Evolutionary conservation across 495 filamentous ascomycete species (phyloP), one percentile per base, ranked within the genome.

Genomic region (Aspergillus leporis): DNA sequence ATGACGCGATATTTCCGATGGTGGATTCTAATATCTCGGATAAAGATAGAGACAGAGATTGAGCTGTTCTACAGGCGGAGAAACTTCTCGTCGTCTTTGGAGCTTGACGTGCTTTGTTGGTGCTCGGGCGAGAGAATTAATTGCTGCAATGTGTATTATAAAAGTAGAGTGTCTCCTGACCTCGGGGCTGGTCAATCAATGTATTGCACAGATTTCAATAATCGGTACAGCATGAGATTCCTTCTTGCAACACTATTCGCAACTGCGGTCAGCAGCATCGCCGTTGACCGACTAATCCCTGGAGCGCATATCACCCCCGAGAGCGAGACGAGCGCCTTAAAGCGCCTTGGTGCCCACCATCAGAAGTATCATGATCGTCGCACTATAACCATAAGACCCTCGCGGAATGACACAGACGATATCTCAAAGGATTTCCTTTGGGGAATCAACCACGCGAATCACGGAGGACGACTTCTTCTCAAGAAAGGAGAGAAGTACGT

Each of bases 391-490:
- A 81, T 85, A 53, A 74, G 80, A 9, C 53, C 80, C 14, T 85
- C 83, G 10, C 70, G 59, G 36, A 78, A 75, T 55, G 81, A 82
- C 49, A 75, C 67, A 0, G 83, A 85, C 30, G 83, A 85, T 67
- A 63, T 85, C 31, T 76, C 82, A 4, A 65, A 65, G 6, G 81
- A 84, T 30, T 84, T 85, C 69, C 70, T 81, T 19, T 66, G 70
- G 59, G 83, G 75, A 7, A 71, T 85, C 16, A 70, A 78, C 50
- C 70, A 72, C 38, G 83, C 83, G 16, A 85, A 85, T 61, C 65
- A 79, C 34, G 83, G 83, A 13, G 83, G 83, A 16, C 71, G 76
- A 22, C 62, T 85, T 18, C 63, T 78, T 14, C 68, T 85, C 4
- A 67, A 82, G 55, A 77, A 80, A 60, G 76, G 75, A 4, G 64